A percentile compares a stretch with the other conserved stretches of the same genome.
These are phyloP conservation scores for Mycena latifolia DNA, from an alignment of 768 basidiomycete species.

Conservation along the genomic window DNA sequence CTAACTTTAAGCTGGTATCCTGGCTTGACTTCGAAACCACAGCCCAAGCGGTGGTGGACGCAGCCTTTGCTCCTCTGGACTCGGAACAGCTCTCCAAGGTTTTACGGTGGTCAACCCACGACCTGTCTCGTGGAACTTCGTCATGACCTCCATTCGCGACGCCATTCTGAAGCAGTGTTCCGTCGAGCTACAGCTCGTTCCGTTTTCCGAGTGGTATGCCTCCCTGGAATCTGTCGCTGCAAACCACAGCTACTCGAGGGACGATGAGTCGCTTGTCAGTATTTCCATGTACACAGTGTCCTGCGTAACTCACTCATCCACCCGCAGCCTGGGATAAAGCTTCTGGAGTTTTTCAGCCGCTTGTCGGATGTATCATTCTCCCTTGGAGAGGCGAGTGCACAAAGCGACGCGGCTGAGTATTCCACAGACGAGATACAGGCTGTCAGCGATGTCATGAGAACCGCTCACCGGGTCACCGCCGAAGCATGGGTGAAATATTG, in stretches of 20 bases:
- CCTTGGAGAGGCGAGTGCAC: constrained; percentile 12
- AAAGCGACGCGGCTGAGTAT: constrained; percentile 34
- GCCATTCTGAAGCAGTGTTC: constrained; percentile 10
- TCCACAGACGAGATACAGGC: constrained; percentile 42
- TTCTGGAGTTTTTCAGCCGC: constrained; percentile 48
- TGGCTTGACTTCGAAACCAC: constrained; percentile 50
- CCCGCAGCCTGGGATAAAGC: constrained; percentile 50
- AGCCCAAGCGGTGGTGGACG: constrained; percentile 45
- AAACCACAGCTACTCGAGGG: constrained; percentile 14
- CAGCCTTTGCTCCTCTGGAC: constrained; percentile 35
- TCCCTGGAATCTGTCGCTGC: constrained; percentile 26
- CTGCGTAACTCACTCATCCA: not conserved
- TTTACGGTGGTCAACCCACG: constrained; percentile 51
- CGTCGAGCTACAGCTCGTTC: constrained; percentile 20
- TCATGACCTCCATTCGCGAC: constrained; percentile 37
- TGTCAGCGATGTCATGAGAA: not conserved
- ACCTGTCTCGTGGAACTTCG: constrained; percentile 45
- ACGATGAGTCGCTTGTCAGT: constrained; percentile 28
- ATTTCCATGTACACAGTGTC: not conserved
- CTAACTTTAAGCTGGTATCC: constrained; percentile 43
- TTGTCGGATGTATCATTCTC: constrained; percentile 21
- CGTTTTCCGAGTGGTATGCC: constrained; percentile 39
- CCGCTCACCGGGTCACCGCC: not conserved
- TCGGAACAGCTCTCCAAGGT: constrained; percentile 18
- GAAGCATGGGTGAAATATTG: not conserved